Evolutionary conservation across 2,329 filamentous ascomycete species (phyloP).

Genomic region (Trichophyton simii): DNA sequence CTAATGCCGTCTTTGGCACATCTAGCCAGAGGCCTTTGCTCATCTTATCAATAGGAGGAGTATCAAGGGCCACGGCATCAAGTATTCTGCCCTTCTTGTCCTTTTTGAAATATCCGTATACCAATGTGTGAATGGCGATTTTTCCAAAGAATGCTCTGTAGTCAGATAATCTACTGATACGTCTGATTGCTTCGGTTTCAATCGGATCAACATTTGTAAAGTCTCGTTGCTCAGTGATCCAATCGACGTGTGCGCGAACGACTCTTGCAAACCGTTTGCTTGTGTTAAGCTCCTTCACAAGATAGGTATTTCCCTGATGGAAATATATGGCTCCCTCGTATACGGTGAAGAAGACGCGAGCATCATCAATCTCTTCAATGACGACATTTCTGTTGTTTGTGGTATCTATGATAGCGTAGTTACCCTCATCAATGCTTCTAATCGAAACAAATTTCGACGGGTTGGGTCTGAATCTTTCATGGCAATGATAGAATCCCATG

Average conservation of each 20-base stretch:
- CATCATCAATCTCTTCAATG: slow-evolving; percentile 83
- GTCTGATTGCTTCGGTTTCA: slow-evolving; percentile 76
- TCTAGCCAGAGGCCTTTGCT: slow-evolving; percentile 95
- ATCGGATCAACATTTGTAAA: slow-evolving; percentile 89
- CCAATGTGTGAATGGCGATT: slow-evolving; percentile 74
- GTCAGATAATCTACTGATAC: slow-evolving; percentile 46
- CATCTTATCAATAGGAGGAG: slow-evolving; percentile 73
- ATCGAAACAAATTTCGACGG: slow-evolving; percentile 78
- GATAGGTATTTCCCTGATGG: slow-evolving; percentile 85
- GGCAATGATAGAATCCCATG: slow-evolving; percentile 77
- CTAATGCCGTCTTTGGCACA: slow-evolving; percentile 64
- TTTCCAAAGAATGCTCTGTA: slow-evolving; percentile 71
- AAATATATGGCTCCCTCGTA: slow-evolving; percentile 96
- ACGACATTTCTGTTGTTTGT: slow-evolving; percentile 68
- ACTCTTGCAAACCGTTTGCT: slow-evolving; percentile 76
- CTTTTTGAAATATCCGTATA: slow-evolving; percentile 97
- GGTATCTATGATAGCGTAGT: slow-evolving; percentile 85
- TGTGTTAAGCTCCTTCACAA: slow-evolving; percentile 77
- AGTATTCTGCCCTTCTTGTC: slow-evolving; percentile 74
- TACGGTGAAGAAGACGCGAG: slow-evolving; percentile 85
- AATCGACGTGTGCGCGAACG: slow-evolving; percentile 79
- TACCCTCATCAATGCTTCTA: slow-evolving; percentile 77
- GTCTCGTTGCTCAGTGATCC: slow-evolving; percentile 86
- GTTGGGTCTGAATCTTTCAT: slow-evolving; percentile 72
- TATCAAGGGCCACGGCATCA: slow-evolving; percentile 85